Evolutionary conservation across 306 rosid genomes (phyloP).

Genomic region (Hippophae gyantsensis): DNA sequence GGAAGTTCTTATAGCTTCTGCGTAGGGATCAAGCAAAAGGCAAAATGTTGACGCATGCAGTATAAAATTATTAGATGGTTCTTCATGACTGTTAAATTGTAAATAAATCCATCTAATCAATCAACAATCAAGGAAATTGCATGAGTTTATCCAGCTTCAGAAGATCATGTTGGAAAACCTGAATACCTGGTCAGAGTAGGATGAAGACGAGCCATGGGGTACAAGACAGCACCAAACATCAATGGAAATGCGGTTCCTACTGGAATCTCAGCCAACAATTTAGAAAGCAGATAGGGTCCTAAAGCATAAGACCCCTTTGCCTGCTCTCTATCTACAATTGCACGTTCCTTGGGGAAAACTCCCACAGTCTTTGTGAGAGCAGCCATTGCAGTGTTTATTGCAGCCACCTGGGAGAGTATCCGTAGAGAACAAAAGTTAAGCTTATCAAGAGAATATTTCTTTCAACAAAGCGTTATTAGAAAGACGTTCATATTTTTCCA

Average conservation of each 20-base stretch:
- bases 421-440: constrained; percentile 19
- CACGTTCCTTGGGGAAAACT: constrained; percentile 82
- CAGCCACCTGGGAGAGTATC: constrained; percentile 66
- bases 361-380: constrained; percentile 92
- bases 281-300: constrained; percentile 90
- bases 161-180: not conserved
- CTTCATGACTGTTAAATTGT: not conserved
- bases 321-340: constrained; percentile 87
- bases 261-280: constrained; percentile 89
- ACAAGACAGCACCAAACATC: constrained; percentile 75
- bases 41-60: not conserved
- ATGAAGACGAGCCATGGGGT: constrained; percentile 97
- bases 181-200: constrained; percentile 62
- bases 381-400: constrained; percentile 95
- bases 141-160: constrained; percentile 6
- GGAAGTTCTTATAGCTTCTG: not conserved
- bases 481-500: not conserved
- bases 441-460: constrained; percentile 6
- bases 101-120: too few species aligned
- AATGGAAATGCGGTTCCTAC: constrained; percentile 88
- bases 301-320: constrained; percentile 73
- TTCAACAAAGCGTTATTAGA: not conserved
- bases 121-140: not conserved
- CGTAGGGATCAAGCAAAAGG: not conserved
- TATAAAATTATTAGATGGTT: not conserved